Conservation (phyloP, 2,329 filamentous ascomycete genomes). For the Alternaria gaisen region DNA sequence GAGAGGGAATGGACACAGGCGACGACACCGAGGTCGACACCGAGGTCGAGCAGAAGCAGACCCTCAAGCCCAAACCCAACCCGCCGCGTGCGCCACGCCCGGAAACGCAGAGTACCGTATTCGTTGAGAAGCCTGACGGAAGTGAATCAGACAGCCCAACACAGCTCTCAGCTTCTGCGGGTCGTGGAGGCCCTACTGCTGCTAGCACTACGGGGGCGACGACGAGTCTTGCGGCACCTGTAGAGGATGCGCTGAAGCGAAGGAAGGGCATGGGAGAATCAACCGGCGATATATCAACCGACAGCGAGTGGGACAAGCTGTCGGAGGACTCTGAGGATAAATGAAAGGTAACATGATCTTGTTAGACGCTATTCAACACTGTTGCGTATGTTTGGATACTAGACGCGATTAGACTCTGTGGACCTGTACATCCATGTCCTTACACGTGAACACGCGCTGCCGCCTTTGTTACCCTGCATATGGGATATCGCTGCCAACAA, state of each 20-base stretch:
- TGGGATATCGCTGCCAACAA: neutral
- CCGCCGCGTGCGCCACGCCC: slow-evolving; percentile 27
- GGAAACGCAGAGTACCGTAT: slow-evolving; percentile 47
- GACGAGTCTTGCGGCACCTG: slow-evolving; percentile 40
- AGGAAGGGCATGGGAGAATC: slow-evolving; percentile 58
- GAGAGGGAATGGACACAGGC: slow-evolving; percentile 54
- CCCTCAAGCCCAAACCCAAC: slow-evolving; percentile 26
- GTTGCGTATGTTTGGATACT: slow-evolving; percentile 14
- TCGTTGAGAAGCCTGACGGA: slow-evolving; percentile 40
- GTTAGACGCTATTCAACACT: slow-evolving; percentile 10
- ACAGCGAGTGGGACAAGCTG: slow-evolving; percentile 98
- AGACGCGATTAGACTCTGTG: slow-evolving; percentile 18
- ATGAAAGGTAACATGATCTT: slow-evolving; percentile 27
- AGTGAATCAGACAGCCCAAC: slow-evolving; percentile 30
- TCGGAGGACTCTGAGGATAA: slow-evolving; percentile 60
- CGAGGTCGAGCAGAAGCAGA: slow-evolving; percentile 44
- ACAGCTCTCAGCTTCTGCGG: slow-evolving; percentile 18
- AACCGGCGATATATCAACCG: slow-evolving; percentile 73
- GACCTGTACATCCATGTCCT: slow-evolving; percentile 15
- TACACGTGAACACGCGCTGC: slow-evolving; percentile 39
- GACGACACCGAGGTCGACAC: slow-evolving; percentile 58
- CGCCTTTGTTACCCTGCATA: slow-evolving; percentile 15
- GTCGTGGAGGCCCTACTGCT: slow-evolving; percentile 20
- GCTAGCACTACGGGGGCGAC: slow-evolving; percentile 43
- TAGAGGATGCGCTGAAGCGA: slow-evolving; percentile 55